These are phyloP conservation scores for Mentha longifolia DNA, from an alignment of 257 asterid genomes.

Conservation along the genomic window DNA sequence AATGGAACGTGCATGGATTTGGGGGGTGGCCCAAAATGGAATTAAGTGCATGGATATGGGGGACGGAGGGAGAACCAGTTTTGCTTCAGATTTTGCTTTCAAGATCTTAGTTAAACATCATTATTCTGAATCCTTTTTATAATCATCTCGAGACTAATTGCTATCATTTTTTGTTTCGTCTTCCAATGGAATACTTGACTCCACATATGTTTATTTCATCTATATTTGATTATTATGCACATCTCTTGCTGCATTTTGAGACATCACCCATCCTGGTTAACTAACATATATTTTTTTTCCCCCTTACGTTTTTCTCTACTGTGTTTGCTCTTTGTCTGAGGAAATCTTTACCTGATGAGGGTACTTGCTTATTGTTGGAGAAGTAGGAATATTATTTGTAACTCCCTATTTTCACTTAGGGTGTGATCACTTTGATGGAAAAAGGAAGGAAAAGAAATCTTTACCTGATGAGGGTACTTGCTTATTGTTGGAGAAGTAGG, in stretches of 20 bases:
- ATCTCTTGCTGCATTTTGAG: conserved; percentile 1
- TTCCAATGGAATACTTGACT: neutral
- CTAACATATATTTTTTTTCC: neutral
- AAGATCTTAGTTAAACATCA: neutral
- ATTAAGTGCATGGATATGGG: too few species aligned
- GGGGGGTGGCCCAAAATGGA: too few species aligned
- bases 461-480: neutral
- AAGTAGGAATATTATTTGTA: neutral
- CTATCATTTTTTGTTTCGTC: neutral
- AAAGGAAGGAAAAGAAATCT: too few species aligned
- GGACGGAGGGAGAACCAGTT: neutral
- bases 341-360: too few species aligned
- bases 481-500: conserved; percentile 4
- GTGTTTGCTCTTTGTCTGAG: too few species aligned
- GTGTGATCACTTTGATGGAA: too few species aligned
- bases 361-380: conserved; percentile 7
- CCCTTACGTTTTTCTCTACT: too few species aligned
- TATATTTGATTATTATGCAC: neutral
- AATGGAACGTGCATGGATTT: too few species aligned
- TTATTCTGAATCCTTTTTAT: neutral
- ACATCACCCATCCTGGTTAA: neutral
- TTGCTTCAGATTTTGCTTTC: conserved; percentile 11
- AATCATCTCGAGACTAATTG: neutral
- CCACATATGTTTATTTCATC: neutral
- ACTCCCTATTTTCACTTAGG: neutral